Evolutionary conservation across 257 asterid genomes (phyloP).

Genomic region (Solanum sejunctum): DNA sequence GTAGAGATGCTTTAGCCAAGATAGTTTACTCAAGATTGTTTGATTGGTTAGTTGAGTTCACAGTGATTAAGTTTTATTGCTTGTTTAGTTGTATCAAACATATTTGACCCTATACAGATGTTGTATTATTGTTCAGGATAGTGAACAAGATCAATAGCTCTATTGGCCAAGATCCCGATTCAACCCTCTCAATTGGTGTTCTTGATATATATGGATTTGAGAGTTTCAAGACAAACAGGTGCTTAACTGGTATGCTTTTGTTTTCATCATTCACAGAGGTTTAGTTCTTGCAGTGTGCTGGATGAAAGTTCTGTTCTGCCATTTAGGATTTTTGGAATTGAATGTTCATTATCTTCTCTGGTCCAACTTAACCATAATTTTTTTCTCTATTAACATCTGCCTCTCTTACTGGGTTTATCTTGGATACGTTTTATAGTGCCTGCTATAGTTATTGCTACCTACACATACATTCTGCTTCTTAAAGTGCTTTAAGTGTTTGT

Average conservation of each 20-base stretch:
- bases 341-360: neutral
- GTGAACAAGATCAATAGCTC: slow-evolving; percentile 78
- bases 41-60: slow-evolving; percentile 56
- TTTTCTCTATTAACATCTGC: neutral
- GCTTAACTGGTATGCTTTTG: slow-evolving; percentile 97
- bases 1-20: slow-evolving; percentile 83
- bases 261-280: slow-evolving; percentile 41
- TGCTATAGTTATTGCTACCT: neutral
- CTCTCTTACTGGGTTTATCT: neutral
- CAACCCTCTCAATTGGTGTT: slow-evolving; percentile 70
- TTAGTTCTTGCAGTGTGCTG: slow-evolving; percentile 29
- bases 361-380: neutral
- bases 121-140: slow-evolving; percentile 43
- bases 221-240: slow-evolving; percentile 99
- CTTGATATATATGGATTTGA: slow-evolving; percentile 95
- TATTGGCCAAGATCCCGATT: slow-evolving; percentile 81
- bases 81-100: neutral
- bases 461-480: neutral
- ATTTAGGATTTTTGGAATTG: neutral
- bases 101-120: neutral
- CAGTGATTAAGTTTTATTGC: neutral
- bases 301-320: slow-evolving; percentile 9
- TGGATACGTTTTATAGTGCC: neutral
- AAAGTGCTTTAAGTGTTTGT: neutral
- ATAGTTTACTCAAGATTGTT: slow-evolving; percentile 68